Percentiles rank a stretch among this genome's conserved stretches.
Conservation (phyloP, 495 filamentous ascomycete genomes). For the Letharia lupina region DNA sequence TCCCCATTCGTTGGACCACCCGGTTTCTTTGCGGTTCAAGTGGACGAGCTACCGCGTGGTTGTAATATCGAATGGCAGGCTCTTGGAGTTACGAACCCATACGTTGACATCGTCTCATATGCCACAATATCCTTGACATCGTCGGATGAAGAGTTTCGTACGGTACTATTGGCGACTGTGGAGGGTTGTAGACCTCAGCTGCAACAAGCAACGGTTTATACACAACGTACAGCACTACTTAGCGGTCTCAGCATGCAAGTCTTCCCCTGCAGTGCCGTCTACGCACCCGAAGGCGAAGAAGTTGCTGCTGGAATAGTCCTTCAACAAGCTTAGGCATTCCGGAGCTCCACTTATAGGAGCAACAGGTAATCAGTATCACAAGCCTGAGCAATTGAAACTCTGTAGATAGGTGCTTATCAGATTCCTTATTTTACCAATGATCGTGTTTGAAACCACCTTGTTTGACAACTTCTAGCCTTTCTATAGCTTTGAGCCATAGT, state of each 20-base stretch:
- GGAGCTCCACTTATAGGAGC: not conserved
- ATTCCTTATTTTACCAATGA: too few species aligned
- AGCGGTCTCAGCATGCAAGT: slow-evolving; percentile 31
- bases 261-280: slow-evolving; percentile 41
- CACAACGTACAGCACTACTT: slow-evolving; percentile 18
- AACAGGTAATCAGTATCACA: not conserved
- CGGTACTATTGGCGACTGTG: not conserved
- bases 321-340: slow-evolving; percentile 18
- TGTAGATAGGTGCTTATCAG: not conserved
- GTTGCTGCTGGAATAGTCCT: slow-evolving; percentile 36
- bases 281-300: slow-evolving; percentile 34
- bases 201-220: slow-evolving; percentile 17
- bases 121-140: not conserved
- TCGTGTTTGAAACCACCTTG: too few species aligned
- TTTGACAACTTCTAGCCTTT: too few species aligned
- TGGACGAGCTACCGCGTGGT: slow-evolving; percentile 58
- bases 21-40: slow-evolving; percentile 63
- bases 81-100: slow-evolving; percentile 32
- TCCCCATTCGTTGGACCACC: slow-evolving; percentile 32
- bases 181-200: not conserved
- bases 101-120: slow-evolving; percentile 20
- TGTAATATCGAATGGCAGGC: slow-evolving; percentile 70
- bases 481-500: too few species aligned
- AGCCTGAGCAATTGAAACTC: not conserved
- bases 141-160: slow-evolving; percentile 8